A percentile compares a stretch with the other conserved stretches of the same genome.
phyloP scores from a whole-genome alignment of 306 rosid species.

The Dryas alaskensis region DNA sequence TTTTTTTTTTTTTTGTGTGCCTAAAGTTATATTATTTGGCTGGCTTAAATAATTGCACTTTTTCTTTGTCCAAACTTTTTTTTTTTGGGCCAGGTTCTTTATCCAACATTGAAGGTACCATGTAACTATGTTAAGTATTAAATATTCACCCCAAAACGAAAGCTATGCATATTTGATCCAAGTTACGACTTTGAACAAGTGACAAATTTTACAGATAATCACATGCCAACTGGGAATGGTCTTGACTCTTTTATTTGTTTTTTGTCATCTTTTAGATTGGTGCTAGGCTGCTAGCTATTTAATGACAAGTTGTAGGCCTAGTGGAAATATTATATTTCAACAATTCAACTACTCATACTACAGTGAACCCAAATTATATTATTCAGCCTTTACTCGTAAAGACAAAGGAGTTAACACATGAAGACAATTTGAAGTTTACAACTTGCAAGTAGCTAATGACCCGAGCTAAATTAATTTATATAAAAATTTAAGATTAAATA shows the following conservation, averaged over 20 bases:
- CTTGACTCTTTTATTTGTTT: neutral
- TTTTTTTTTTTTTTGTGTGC: too few species aligned
- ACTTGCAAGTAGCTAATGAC: neutral
- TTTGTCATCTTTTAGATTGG: neutral
- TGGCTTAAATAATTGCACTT: too few species aligned
- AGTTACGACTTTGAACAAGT: neutral
- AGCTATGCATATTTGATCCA: neutral
- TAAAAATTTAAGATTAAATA: too few species aligned
- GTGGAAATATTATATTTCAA: slow-evolving; percentile 23
- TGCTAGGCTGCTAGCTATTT: neutral
- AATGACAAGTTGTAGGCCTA: slow-evolving; percentile 27
- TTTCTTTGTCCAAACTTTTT: too few species aligned
- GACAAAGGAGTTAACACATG: too few species aligned
- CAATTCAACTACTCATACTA: neutral
- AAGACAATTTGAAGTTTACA: too few species aligned
- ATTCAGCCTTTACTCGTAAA: neutral
- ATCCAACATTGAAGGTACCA: too few species aligned
- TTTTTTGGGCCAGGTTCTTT: too few species aligned
- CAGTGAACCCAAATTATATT: slow-evolving; percentile 8
- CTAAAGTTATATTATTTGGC: too few species aligned
- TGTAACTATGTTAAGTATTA: too few species aligned
- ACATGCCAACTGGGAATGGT: neutral
- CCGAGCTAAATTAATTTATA: neutral
- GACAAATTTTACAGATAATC: neutral
- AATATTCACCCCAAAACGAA: neutral